Evolutionary conservation across 768 basidiomycete genomes (phyloP), one percentile per base, ranked within the genome.

Genomic region (Xerocomus potaroensis): DNA sequence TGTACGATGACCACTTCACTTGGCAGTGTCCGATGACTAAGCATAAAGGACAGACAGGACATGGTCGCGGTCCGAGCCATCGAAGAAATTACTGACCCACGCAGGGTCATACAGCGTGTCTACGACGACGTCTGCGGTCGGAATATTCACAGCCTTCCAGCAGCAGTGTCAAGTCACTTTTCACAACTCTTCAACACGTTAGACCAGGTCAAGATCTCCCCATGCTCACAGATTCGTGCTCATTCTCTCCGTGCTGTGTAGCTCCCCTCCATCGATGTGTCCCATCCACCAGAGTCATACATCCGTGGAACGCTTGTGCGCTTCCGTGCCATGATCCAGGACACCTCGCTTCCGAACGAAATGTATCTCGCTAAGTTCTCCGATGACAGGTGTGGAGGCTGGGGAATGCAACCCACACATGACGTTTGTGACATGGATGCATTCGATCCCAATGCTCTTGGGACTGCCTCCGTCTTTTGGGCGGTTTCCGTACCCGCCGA

Each of bases 251-350:
- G 5, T 35, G 23, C n/a, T 5, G 32, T 33, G 16, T 43, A 88
- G 82, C 83, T 90, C 39, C 81, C 85, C 0, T 53, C 66, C 7
- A 72, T 89, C 27, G 68, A 74, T 59, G 58, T 74, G 10, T 54
- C 58, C 5, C 56, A 65, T 42, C 77, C 83, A 10, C 80, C 81
- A 30, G 70, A 75, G 22, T 66, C 67, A 3, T 74, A 79, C 55
- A 59, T 61, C 9, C 68, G 74, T 49, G 70, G 80, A n/a, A 66
- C 79, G 0, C 73, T 91, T 4, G 84, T 91, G 3, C 72, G 76
- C 16, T 90, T 91, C 62, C 75, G 79, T 26, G 83, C 77, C 21
- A 87, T 91, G 84, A 72, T 91, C 24, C 90, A 92, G 62, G 89
- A 91, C 59, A 89, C 87, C 2, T 87, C 87, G 3, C 60, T 76